Base-by-base conservation (phyloP, 129 eudicot genomes). In the Pseudognaphalium luteoalbum region DNA sequence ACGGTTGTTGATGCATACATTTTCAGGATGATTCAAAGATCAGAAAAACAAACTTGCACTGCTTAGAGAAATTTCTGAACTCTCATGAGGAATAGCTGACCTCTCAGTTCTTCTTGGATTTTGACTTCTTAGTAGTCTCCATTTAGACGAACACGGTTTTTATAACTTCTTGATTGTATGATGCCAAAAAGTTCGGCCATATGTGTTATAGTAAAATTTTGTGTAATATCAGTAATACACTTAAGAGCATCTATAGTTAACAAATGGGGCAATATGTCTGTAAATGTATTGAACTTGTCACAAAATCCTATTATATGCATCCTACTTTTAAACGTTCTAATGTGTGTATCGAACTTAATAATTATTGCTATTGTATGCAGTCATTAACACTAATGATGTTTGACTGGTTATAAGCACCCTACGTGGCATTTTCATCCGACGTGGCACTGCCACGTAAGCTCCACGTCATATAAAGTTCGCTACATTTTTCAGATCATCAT, bases 101-200 rank as follows among this genome's bases (percentile, higher is more conserved):
- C 91, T 95, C 68, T 86, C 99, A 34, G 75, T 87, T 89, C 82
- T 95, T 88, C 99, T 97, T 0, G 99, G 99, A 70, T 95, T 95
- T 83, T 95, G 85, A 86, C 68, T 22, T 73, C 33, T n/a, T 61
- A 7, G 5, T 33, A 25, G 7, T 72, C 60, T 33, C 20, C 47
- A 32, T 63, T 30, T 75, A 42, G 14, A 39, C 35, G 70, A 60
- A 7, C 17, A 0, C 8, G 2, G 5, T 19, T 42, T 33, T 52
- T 66, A 30, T 21, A 65, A 63, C 50, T 47, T 30, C 50, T 30
- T 19, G 15, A 35, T 35, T 59, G 37, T 52, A 71, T 59, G 41
- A 0, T 47, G 44, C 42, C 28, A 3, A 71, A 54, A 30, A 72
- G 54, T 58, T 59, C 3, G 28, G 68, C 35, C 32, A 65, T 47